A percentile compares a stretch with the other conserved stretches of the same genome.
These are phyloP conservation scores for Setaria viridis DNA, from an alignment of 202 grass and related monocot species.

Conservation along the genomic window DNA sequence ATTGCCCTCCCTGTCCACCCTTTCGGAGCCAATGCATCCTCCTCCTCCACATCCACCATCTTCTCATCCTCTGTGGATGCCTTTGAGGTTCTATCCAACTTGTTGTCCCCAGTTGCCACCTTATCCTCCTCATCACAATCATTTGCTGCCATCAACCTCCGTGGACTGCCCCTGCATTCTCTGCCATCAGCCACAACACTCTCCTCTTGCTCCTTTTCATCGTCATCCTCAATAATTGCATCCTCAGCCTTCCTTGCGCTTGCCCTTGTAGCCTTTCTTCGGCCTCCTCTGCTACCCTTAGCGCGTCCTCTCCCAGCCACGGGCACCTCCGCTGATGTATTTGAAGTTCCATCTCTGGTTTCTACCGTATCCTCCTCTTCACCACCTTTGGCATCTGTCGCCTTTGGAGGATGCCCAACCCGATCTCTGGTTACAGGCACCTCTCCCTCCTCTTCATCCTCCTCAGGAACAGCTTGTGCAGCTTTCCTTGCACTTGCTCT, in stretches of 20 bases:
- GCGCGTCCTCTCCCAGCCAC: background rate
- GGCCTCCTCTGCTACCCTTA: constrained; percentile 33
- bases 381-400: background rate
- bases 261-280: constrained; percentile 27
- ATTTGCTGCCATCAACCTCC: background rate
- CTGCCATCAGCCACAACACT: constrained; percentile 2
- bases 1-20: constrained; percentile 4
- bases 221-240: constrained; percentile 28
- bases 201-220: constrained; percentile 14
- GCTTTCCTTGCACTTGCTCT: constrained; percentile 23
- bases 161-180: background rate
- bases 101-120: constrained; percentile 18
- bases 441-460: constrained; percentile 29
- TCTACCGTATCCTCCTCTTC: constrained; percentile 15
- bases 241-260: constrained; percentile 27
- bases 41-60: background rate
- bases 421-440: constrained; percentile 17
- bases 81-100: constrained; percentile 28
- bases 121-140: constrained; percentile 6
- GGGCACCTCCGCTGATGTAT: constrained; percentile 17
- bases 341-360: background rate
- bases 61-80: constrained; percentile 16
- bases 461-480: constrained; percentile 12
- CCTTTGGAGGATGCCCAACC: background rate
- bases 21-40: constrained; percentile 1